Base-by-base conservation (phyloP, 163 green algal genomes). In the Picocystis sp. region DNA sequence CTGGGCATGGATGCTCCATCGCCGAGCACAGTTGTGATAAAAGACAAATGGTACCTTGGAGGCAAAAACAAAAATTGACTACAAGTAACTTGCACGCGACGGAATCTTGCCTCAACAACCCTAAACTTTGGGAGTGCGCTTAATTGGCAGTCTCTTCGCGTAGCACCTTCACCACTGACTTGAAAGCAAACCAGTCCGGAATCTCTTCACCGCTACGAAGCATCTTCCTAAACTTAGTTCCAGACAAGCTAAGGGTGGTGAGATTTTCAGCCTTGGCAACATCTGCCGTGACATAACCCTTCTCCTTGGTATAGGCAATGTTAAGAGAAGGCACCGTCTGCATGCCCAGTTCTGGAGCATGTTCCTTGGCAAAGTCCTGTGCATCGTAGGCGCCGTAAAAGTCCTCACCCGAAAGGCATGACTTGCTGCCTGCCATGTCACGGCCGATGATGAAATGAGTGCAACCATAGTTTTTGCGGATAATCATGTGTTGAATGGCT, bases 401-500 rank as follows among this genome's bases (percentile, higher is more conserved):
- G 76, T 97, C 87, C 53, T 93, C 77, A 17, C 87, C 86, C 10
- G 62, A 81, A 34, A 96, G 52, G 52, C 46, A 81, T 50, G 63
- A 83, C 83, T 97, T 97, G 72, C 70, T 92, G 50, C 89, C 87
- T 2, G 89, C 89, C 89, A 97, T 97, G 79, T 97, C 89, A 45
- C 89, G 80, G 45, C 89, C 89, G 55, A 97, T 94, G 72, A 97
- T 97, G 75, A 97, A 97, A 77, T 97, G 89, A 11, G 87, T 95
- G 78, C 81, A 93, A 41, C 87, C 88, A 56, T 94, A 96, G 79
- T 97, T 97, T 71, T 94, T 94, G 66, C 89, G 78, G 67, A 96
- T 93, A 68, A 97, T 89, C 84, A 97, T 97, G 78, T 97, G 89
- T 77, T 97, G 89, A 69, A 97, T 92, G 43, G 89, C 89, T 70